Evolutionary conservation across 768 basidiomycete genomes (phyloP).

Genomic region (Pisolithus albus): DNA sequence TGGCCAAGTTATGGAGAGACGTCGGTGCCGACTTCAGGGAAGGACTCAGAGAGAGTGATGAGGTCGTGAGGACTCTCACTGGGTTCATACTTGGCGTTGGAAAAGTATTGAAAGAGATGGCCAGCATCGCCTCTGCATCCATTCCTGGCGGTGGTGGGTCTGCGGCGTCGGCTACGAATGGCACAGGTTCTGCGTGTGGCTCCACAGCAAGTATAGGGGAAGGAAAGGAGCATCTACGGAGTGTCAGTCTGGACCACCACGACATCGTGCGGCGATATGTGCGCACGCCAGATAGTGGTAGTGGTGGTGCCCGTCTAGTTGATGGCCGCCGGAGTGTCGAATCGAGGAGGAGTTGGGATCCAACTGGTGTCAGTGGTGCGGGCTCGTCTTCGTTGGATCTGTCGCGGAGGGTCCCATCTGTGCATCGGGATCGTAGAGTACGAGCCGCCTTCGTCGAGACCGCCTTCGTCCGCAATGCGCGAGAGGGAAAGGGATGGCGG

Average conservation of each 20-base stretch:
- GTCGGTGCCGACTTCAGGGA: conserved; percentile 72
- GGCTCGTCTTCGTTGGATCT: conserved; percentile 19
- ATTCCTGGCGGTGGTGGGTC: no score
- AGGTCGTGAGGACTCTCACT: conserved; percentile 70
- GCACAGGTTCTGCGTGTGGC: background rate
- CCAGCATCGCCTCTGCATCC: background rate
- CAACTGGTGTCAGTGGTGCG: conserved; percentile 12
- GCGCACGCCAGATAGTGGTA: conserved; percentile 26
- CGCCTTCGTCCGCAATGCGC: conserved; percentile 19
- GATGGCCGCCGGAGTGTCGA: conserved; percentile 47
- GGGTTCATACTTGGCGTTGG: conserved; percentile 72
- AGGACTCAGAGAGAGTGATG: conserved; percentile 64
- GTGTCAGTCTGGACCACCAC: conserved; percentile 51
- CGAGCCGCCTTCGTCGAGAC: conserved; percentile 10
- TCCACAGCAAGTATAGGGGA: background rate
- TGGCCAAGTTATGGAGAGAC: conserved; percentile 57
- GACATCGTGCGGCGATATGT: conserved; percentile 30
- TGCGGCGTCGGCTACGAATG: conserved; percentile 20
- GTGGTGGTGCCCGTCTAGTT: conserved; percentile 23
- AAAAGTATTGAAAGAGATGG: conserved; percentile 54
- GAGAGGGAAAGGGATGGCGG: conserved; percentile 15
- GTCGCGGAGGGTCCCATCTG: background rate
- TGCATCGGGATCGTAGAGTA: background rate
- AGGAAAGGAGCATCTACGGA: conserved; percentile 35
- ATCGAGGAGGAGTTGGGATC: conserved; percentile 41